Conservation (phyloP, 768 basidiomycete genomes). For the Epithele typhae region DNA sequence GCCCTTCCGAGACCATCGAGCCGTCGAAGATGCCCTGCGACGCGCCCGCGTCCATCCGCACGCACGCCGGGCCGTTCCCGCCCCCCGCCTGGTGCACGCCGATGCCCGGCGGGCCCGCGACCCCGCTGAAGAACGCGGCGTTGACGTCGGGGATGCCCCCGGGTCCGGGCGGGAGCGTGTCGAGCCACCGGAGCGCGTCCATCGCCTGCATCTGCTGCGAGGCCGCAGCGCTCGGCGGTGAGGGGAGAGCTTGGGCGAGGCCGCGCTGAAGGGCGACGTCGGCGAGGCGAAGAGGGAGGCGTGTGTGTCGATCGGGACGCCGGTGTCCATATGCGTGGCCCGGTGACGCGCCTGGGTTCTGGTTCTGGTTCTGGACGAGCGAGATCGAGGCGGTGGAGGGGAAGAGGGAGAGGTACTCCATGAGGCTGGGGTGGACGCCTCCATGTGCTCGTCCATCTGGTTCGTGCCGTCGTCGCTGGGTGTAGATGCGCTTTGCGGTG, state of each 20-base stretch:
- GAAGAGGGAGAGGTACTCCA: conserved; percentile 50
- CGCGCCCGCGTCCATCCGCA: conserved; percentile 39
- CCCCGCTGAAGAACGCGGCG: conserved; percentile 5
- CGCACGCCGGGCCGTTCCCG: conserved; percentile 7
- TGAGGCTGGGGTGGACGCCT: conserved; percentile 62
- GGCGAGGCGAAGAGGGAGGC: no score
- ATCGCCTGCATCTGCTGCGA: neutral
- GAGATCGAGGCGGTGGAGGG: conserved; percentile 34
- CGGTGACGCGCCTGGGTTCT: conserved; percentile 1
- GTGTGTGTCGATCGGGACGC: no score
- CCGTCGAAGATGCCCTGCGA: conserved; percentile 9
- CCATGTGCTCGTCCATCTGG: conserved; percentile 24
- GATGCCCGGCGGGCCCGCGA: neutral
- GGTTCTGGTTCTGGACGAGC: conserved; percentile 16
- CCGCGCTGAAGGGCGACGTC: neutral
- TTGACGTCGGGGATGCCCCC: conserved; percentile 5
- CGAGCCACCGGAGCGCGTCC: conserved; percentile 1
- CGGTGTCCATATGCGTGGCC: neutral
- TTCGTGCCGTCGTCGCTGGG: conserved; percentile 23
- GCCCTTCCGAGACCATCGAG: conserved; percentile 46
- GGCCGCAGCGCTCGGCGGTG: neutral
- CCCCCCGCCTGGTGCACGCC: conserved; percentile 25
- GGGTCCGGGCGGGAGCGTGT: conserved; percentile 8
- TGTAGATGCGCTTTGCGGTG: conserved; percentile 11
- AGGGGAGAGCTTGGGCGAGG: neutral